Evolutionary conservation across 2,329 filamentous ascomycete genomes (phyloP).

Genomic region (Fusarium cicatricum): DNA sequence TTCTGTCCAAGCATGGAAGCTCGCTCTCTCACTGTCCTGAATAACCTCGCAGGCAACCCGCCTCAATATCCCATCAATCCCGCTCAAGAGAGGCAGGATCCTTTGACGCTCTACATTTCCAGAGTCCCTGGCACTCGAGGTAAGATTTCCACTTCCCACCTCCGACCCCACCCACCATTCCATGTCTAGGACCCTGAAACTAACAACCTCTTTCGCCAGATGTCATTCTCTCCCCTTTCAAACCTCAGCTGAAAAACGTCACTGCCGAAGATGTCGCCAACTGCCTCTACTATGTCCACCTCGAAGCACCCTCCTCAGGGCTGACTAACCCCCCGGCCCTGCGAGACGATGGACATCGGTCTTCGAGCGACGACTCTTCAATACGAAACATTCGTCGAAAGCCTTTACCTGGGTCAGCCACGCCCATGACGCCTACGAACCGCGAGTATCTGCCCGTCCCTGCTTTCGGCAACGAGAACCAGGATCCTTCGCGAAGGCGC

Average conservation of each 20-base stretch:
- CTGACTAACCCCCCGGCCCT: conserved; percentile 42
- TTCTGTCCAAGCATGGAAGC: conserved; percentile 68
- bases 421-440: conserved; percentile 40
- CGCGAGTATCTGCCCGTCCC: conserved; percentile 30
- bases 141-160: conserved; percentile 51
- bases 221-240: conserved; percentile 89
- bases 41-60: conserved; percentile 82
- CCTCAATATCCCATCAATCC: conserved; percentile 85
- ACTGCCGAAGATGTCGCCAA: conserved; percentile 86
- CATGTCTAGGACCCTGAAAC: conserved; percentile 26
- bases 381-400: conserved; percentile 61
- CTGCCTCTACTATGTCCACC: conserved; percentile 91
- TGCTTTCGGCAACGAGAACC: conserved; percentile 15
- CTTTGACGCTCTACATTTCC: conserved; percentile 88
- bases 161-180: conserved; percentile 13
- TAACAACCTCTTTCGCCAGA: conserved; percentile 60
- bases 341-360: conserved; percentile 45
- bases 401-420: conserved; percentile 53
- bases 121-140: conserved; percentile 91
- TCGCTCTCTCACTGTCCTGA: conserved; percentile 81
- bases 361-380: conserved; percentile 55
- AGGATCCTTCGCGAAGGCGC: conserved; percentile 22
- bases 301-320: conserved; percentile 65
- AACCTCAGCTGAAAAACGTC: conserved; percentile 88
- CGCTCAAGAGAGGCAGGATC: conserved; percentile 71